Percentiles rank a stretch among this genome's conserved stretches.
Conservation (phyloP, 768 basidiomycete species). For the Pisolithus tinctorius region DNA sequence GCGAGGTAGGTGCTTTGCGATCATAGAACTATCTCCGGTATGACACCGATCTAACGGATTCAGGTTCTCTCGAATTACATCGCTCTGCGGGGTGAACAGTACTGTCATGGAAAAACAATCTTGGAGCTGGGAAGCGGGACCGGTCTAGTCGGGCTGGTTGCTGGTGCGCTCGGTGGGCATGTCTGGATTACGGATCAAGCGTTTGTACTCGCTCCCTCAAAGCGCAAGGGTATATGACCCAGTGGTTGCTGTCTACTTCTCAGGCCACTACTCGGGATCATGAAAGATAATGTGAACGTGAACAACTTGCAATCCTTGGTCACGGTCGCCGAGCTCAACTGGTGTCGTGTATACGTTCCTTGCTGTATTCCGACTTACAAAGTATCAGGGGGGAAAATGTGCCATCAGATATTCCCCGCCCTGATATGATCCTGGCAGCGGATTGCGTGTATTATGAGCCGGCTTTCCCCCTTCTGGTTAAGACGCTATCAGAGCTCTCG, state of each 20-base stretch:
- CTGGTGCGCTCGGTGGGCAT: conserved; percentile 57
- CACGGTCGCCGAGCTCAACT: conserved; percentile 68
- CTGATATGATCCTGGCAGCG: conserved; percentile 78
- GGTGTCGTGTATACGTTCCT: conserved; percentile 40
- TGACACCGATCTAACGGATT: neutral
- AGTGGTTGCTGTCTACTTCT: conserved; percentile 2
- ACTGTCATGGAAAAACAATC: conserved; percentile 49
- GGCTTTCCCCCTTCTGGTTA: conserved; percentile 79
- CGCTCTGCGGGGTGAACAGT: conserved; percentile 42
- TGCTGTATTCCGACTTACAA: conserved; percentile 4
- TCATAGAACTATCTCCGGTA: neutral
- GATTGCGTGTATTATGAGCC: conserved; percentile 97
- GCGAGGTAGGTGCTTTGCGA: conserved; percentile 50
- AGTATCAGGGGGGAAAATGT: conserved; percentile 56
- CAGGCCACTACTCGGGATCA: conserved; percentile 73
- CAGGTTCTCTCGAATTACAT: conserved; percentile 81
- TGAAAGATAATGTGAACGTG: conserved; percentile 63
- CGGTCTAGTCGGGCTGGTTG: conserved; percentile 85
- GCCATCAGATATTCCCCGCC: conserved; percentile 38
- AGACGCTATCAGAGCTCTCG: conserved; percentile 65
- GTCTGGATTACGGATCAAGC: conserved; percentile 87
- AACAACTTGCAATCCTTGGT: conserved; percentile 55
- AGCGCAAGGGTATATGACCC: conserved; percentile 5
- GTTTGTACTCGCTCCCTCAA: conserved; percentile 43
- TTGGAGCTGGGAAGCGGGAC: conserved; percentile 90